Percentiles rank a stretch among this genome's conserved stretches.
Conservation (phyloP, 805 yeast species). For the Allodekkera sacchari region DNA sequence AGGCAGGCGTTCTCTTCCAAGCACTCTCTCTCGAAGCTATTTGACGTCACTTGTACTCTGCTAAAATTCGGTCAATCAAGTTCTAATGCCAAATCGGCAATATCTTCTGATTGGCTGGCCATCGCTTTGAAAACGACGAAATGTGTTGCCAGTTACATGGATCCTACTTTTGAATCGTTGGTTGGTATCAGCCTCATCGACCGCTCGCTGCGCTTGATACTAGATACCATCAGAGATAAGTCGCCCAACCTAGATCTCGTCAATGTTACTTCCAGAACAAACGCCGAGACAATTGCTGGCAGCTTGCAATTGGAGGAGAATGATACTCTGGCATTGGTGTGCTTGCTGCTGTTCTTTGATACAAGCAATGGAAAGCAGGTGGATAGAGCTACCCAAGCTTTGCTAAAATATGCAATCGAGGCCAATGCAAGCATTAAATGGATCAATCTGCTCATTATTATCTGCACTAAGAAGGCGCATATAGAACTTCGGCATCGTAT, state of each 20-base stretch:
- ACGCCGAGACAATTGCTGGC: slow-evolving; percentile 1
- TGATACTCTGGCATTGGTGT: slow-evolving; percentile 17
- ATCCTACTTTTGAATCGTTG: slow-evolving; percentile 12
- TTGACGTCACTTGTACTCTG: slow-evolving; percentile 22
- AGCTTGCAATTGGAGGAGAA: slow-evolving; percentile 4
- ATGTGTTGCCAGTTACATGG: slow-evolving; percentile 25
- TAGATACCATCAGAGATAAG: slow-evolving; percentile 24
- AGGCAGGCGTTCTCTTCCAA: slow-evolving; percentile 36
- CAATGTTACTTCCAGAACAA: slow-evolving; percentile 8
- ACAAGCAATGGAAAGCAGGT: slow-evolving; percentile 57
- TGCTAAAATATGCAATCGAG: slow-evolving; percentile 36
- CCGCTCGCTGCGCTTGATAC: slow-evolving; percentile 30
- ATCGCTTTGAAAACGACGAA: slow-evolving; percentile 33
- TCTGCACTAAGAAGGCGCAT: slow-evolving; percentile 66
- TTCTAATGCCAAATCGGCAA: not conserved
- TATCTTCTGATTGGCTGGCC: slow-evolving; percentile 43
- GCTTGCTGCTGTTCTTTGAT: slow-evolving; percentile 55
- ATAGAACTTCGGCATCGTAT: slow-evolving; percentile 25
- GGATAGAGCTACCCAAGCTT: slow-evolving; percentile 42
- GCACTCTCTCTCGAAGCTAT: slow-evolving; percentile 31
- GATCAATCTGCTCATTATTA: slow-evolving; percentile 50
- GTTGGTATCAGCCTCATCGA: slow-evolving; percentile 14
- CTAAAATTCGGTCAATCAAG: slow-evolving; percentile 15
- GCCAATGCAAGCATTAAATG: slow-evolving; percentile 30
- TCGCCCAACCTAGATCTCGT: slow-evolving; percentile 13